Evolutionary conservation across 768 basidiomycete species (phyloP), one percentile per base, ranked within the genome.

Genomic region (Leccinum longicurvipes): DNA sequence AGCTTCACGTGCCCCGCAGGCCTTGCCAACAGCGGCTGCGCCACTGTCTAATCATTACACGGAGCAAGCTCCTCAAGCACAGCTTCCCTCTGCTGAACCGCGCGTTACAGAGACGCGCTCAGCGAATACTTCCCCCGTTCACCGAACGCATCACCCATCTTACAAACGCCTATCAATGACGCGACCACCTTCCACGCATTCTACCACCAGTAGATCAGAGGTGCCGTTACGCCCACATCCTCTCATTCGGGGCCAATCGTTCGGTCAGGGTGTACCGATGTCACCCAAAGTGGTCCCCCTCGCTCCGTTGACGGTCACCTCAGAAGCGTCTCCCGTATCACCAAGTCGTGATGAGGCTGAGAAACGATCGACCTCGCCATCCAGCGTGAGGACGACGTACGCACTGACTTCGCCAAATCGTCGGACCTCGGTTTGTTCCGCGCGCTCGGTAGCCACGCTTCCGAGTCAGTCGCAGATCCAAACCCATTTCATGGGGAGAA

Each of bases 191-290:
- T 89, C 87, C 5, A 81, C 72, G 29, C 82, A 86, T 63, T 87
- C 87, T 15, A 67, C 79, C n/a, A 66, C 72, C 36, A 73, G 72
- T 46, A 64, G 62, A 56, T 66, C 72, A 3, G 74, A 79, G 24
- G 59, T 55, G 1, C 73, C 64, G 6, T 59, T 87, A 49, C 85
- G 86, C 15, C 87, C 87, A 1, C 89, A 91, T 65, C 89, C 88
- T 7, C 77, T 91, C 50, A 89, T 91, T 60, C 84, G 89, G 53
- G 87, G 87, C 9, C 79, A 84, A 59, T 88, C 88, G 0, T 82
- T 80, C 56, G 83, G 85, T 6, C 77, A 73, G 44, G 69, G 69
- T 41, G 50, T 66, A 24, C 59, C 67, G 2, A 65, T 68, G 55
- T 56, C 72, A 50, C 63, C 72, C 53, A 76, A 82, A 66, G 80